Evolutionary conservation across 768 basidiomycete species (phyloP), one percentile per base, ranked within the genome.

Genomic region (Tephrocybe sp.): DNA sequence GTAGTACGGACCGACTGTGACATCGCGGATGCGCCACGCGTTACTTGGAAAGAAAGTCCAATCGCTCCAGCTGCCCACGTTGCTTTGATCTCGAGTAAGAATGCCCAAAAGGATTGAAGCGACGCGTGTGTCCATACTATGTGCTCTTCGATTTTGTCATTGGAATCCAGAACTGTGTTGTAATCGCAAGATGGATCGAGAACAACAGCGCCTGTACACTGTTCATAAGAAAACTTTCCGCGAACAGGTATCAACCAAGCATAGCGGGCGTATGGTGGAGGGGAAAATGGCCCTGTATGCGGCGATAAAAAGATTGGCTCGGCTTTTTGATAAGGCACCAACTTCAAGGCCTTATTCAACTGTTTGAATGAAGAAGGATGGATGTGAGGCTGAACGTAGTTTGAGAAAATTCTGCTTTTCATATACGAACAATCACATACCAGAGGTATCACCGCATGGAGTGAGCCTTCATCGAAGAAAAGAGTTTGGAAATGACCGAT

Each of bases 191-290:
- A 52, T 4, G 53, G 53, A 36, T 71, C 68, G 33, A 74, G 61
- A n/a, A 82, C 47, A 12, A 67, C 62, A 8, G 75, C 82, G 38
- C 63, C 55, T 9, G 80, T 74, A 42, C 72, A 72, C 26, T 62
- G 65, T 10, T 65, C 63, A 78, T 78, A 84, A 33, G 79, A 80
- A 36, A 77, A 56, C 22, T 52, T 60, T 13, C 83, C 83, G 11
- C 82, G 75, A 5, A 84, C 62, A 35, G 83, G 83, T 33, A 85
- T 71, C 13, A 84, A 58, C 83, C 83, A 85, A 7, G 78, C 75
- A 42, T 65, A 67, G 43, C 81, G 76, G 43, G 70, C 57, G 56
- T 71, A 73, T 22, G 60, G 61, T 22, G 55, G 48, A 16, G 65
- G 56, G 7, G 57, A 42, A 35, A 52, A 47, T 14, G 23, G 26